Base-by-base conservation (phyloP, 2,329 filamentous ascomycete genomes). In the Aureobasidium sp. region DNA sequence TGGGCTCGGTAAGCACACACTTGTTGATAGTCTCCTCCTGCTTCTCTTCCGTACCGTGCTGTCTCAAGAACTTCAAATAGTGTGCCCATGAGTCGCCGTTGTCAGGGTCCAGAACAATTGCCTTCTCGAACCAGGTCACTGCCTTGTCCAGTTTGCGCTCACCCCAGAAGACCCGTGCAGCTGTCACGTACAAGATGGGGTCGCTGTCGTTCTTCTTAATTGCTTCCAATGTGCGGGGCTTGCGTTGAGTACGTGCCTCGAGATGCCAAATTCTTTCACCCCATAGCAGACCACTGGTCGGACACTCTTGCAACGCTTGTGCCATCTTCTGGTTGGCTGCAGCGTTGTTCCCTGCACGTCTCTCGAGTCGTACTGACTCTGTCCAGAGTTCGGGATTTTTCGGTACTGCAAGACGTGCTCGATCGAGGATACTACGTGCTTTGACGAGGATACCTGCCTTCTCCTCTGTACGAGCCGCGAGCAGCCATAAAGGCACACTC, bases 131-230 rank as follows among this genome's bases (percentile, higher is more conserved):
- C 93, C 93, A 98, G 59, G 82, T 90, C 70, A 90, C 86, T 2
- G 93, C 91, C 69, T 96, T 95, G 61, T 97, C 93, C 21, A 98
- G 77, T 66, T 85, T 85, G 53, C 93, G 80, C 71, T 98, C 93
- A 8, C 81, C 84, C 93, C 93, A 98, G 73, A 98, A 96, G 60
- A 97, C 94, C 17, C 93, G 83, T 5, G 90, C 93, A 11, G 95
- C 90, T 0, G 90, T 90, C 29, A 94, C 86, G 66, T 97, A 94
- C 3, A 98, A 77, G 17, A 85, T 79, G 0, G 93, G 83, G 66
- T 97, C 91, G 64, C 90, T 93, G 66, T 97, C 93, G 5, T 95
- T 88, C 70, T 95, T 94, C 72, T 95, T 94, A 71, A 98, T 95
- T 25, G 91, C 94, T 71, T 97, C 93, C 40, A 97, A 76, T 53